Base-by-base conservation (phyloP, 768 basidiomycete species). In the Mycena maculata region DNA sequence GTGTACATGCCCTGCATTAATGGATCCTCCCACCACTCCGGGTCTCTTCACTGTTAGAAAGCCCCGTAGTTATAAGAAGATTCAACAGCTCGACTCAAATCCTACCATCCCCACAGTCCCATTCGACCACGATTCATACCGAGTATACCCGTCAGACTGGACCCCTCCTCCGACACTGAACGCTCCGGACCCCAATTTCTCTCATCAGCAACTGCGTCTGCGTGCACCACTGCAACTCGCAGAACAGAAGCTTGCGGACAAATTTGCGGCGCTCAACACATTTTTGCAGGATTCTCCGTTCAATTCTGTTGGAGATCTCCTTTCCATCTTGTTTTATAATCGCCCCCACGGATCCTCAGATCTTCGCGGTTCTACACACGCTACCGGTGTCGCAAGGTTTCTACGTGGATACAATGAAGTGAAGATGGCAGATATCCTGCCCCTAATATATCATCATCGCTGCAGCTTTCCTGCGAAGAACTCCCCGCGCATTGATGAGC, bases 221-320 rank as follows among this genome's bases (percentile, higher is more conserved):
- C 52, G 22, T 18, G 11, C 22, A 10, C 52, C 20, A 39, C 9
- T 16, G 23, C 33, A 25, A 20, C 15, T 33, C 11, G 33, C 22
- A 11, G 52, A 54, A n/a, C 6, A 38, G 12, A 54, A 38, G 15
- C n/a, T 23, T n/a, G 28, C 28, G 7, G 1, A 13, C 16, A 58
- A 58, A 36, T 58, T 47, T 4, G 10, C 27, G 18, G 44, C 44
- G 3, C 45, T 58, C 0, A 22, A 58, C 1, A 13, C 6, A 0
- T 27, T 54, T 9, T 15, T 54, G 7, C 30, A 39, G 27, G 30
- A 39, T 16, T 52, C 4, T 15, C 48, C 48, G 0, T 42, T 60
- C n/a, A n/a, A 60, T 30, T n/a, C 18, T 18, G 6, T 60, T 15
- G 60, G 60, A 7, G 60, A 60, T 13, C 52, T 60, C 12, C 49